Evolutionary conservation across 2,329 filamentous ascomycete genomes (phyloP).

Genomic region (Lasiodiplodia gonubiensis): DNA sequence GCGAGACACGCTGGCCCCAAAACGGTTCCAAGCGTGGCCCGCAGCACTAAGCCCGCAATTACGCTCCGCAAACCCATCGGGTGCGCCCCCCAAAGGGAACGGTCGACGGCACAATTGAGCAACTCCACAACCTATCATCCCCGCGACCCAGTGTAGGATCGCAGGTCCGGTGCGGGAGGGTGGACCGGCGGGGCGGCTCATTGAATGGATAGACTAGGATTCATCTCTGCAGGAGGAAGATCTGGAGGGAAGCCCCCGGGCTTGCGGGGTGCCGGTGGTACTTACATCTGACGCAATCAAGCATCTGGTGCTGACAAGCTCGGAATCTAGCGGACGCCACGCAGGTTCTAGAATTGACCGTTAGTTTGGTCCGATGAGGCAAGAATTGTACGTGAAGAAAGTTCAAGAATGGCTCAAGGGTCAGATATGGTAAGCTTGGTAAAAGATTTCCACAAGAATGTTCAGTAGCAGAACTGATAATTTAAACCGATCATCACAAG

Average conservation of each 20-base stretch:
- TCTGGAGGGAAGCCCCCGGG: neutral
- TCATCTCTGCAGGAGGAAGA: slow-evolving; percentile 56
- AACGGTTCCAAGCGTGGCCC: slow-evolving; percentile 43
- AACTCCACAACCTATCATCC: slow-evolving; percentile 76
- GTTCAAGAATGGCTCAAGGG: neutral
- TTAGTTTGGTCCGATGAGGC: slow-evolving; percentile 10
- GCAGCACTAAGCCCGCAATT: slow-evolving; percentile 63
- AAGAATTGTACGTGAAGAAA: neutral
- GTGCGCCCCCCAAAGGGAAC: slow-evolving; percentile 47
- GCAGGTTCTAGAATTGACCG: neutral
- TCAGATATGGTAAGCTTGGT: slow-evolving; percentile 64
- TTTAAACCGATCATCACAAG: slow-evolving; percentile 55
- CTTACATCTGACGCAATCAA: slow-evolving; percentile 17
- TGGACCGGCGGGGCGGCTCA: slow-evolving; percentile 67
- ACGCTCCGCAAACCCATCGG: slow-evolving; percentile 35
- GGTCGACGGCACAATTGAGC: slow-evolving; percentile 37
- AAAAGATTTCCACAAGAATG: slow-evolving; percentile 62
- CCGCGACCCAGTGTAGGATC: slow-evolving; percentile 55
- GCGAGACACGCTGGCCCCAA: slow-evolving; percentile 52
- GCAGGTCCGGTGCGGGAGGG: slow-evolving; percentile 72
- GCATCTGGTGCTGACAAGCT: neutral
- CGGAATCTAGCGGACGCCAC: neutral
- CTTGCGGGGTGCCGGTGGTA: slow-evolving; percentile 15
- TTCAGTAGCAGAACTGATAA: slow-evolving; percentile 70
- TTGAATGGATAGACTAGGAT: slow-evolving; percentile 69